These are phyloP conservation scores for Berkeleyomyces rouxiae DNA, from an alignment of 2,329 filamentous ascomycete species.

Conservation along the genomic window DNA sequence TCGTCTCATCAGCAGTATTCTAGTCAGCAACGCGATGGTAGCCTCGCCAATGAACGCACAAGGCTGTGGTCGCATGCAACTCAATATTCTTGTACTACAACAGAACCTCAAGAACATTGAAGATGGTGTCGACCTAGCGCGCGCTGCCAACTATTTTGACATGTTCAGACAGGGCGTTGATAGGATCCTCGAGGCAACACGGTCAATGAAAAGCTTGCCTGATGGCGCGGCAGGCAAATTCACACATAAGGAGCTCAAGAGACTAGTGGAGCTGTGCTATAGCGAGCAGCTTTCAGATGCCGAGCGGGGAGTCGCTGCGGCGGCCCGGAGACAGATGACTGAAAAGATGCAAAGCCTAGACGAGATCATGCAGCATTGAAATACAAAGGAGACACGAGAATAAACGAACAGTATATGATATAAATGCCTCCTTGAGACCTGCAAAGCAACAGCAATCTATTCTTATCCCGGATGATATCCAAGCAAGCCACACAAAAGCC, in stretches of 20 bases:
- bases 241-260: constrained; percentile 50
- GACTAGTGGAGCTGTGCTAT: constrained; percentile 48
- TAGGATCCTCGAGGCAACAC: constrained; percentile 45
- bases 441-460: constrained; percentile 2
- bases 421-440: constrained; percentile 1
- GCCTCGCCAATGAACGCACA: constrained; percentile 71
- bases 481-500: constrained; percentile 1
- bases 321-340: constrained; percentile 51
- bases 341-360: constrained; percentile 54
- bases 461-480: constrained; percentile 1
- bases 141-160: constrained; percentile 50
- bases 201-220: constrained; percentile 23
- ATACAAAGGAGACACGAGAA: not conserved
- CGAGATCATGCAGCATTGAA: constrained; percentile 53
- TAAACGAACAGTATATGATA: constrained; percentile 7
- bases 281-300: constrained; percentile 50
- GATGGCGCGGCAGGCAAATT: constrained; percentile 28
- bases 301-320: constrained; percentile 48
- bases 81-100: constrained; percentile 88
- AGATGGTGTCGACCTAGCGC: constrained; percentile 44
- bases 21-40: constrained; percentile 53
- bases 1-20: constrained; percentile 59
- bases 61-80: constrained; percentile 67
- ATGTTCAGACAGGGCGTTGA: constrained; percentile 51
- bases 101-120: constrained; percentile 94